These are phyloP conservation scores for Ochetophila trinervis DNA, from an alignment of 306 rosid genomes.

Conservation along the genomic window DNA sequence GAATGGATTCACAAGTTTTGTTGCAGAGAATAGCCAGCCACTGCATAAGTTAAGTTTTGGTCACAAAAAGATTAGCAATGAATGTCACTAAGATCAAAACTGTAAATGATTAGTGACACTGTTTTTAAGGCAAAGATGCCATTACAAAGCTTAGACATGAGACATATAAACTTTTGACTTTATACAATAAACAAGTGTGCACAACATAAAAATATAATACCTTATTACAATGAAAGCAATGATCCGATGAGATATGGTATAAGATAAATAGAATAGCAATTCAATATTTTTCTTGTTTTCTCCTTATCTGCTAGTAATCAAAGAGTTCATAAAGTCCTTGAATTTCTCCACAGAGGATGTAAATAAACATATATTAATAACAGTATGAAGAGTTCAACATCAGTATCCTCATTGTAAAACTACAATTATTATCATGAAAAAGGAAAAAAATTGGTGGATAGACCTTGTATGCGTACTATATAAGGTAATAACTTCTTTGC, in stretches of 20 bases:
- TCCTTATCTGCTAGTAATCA: neutral
- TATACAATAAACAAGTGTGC: neutral
- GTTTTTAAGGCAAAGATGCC: neutral
- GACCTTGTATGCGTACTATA: too few relatives aligned
- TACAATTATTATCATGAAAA: too few relatives aligned
- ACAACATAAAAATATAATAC: neutral
- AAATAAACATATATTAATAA: too few relatives aligned
- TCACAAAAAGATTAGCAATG: constrained; percentile 26
- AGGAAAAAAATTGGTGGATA: too few relatives aligned
- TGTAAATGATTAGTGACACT: constrained; percentile 12
- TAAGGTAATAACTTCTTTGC: too few relatives aligned
- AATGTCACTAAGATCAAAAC: constrained; percentile 14
- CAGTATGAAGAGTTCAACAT: neutral
- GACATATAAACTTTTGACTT: neutral
- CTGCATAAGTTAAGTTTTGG: constrained; percentile 58
- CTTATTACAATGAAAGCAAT: neutral
- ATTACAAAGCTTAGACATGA: neutral
- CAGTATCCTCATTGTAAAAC: too few relatives aligned
- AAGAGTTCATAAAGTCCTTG: neutral
- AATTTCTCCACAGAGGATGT: neutral
- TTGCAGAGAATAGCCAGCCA: constrained; percentile 94
- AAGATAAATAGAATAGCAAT: neutral
- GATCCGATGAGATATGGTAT: neutral
- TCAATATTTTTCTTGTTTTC: neutral
- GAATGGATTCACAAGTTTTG: constrained; percentile 86